Evolutionary conservation across 257 asterid genomes (phyloP).

Genomic region (Scutellaria barbata): DNA sequence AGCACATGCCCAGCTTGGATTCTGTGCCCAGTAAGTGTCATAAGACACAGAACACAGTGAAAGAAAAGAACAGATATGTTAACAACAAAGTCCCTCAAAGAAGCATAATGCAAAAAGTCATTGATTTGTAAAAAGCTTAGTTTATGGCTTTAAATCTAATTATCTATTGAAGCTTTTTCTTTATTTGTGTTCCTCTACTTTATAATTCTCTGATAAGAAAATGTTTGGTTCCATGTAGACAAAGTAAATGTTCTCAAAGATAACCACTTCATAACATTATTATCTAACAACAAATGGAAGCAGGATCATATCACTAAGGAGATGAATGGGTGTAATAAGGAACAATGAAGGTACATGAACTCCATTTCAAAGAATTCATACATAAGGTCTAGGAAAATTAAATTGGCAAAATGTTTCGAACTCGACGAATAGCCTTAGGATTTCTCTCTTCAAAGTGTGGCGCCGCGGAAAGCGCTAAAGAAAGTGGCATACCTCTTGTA

Average conservation of each 20-base stretch:
- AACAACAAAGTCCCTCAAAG: conserved; percentile 14
- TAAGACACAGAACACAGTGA: conserved; percentile 14
- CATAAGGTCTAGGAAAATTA: background rate
- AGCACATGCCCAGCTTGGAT: conserved; percentile 60
- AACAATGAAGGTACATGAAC: background rate
- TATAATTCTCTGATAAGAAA: background rate
- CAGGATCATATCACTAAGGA: background rate
- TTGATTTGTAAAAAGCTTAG: background rate
- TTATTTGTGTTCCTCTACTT: background rate
- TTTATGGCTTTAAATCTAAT: background rate
- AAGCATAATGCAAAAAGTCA: background rate
- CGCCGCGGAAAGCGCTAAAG: background rate
- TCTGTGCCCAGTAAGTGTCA: conserved; percentile 48
- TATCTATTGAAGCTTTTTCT: conserved; percentile 19
- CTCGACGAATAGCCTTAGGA: background rate
- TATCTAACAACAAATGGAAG: background rate
- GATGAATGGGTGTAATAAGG: background rate
- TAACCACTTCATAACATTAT: background rate
- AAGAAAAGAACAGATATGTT: conserved; percentile 23
- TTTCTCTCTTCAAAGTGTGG: background rate
- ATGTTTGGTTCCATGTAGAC: conserved; percentile 6
- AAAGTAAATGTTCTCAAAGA: background rate
- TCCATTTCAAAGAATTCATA: conserved; percentile 10
- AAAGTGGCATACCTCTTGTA: conserved; percentile 56
- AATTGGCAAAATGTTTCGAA: background rate